Evolutionary conservation across 106 monocot species (phyloP).

Genomic region (Dioscorea dumetorum): DNA sequence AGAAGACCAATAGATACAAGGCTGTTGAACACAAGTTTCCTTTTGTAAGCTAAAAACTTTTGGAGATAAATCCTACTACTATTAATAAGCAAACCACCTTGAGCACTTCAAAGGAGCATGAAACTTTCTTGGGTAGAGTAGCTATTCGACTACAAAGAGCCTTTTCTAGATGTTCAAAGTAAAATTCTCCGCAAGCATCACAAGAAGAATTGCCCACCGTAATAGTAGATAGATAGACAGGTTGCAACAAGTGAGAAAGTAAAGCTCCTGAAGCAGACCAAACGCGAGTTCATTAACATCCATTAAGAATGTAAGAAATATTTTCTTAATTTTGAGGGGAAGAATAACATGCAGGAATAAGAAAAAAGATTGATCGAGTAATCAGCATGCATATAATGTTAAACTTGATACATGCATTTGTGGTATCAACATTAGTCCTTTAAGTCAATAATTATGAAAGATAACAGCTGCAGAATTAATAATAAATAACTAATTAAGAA

Average conservation of each 20-base stretch:
- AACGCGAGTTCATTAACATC: too few species aligned
- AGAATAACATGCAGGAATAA: too few species aligned
- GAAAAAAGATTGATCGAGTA: too few species aligned
- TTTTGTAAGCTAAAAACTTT: not conserved
- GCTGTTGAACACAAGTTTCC: slow-evolving; percentile 19
- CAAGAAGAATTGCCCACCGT: slow-evolving; percentile 41
- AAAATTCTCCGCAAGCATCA: slow-evolving; percentile 20
- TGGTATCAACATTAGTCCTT: too few species aligned
- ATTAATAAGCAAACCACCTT: slow-evolving; percentile 30
- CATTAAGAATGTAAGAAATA: too few species aligned
- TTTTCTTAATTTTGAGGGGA: too few species aligned
- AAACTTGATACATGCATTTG: too few species aligned
- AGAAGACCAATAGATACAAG: slow-evolving; percentile 38
- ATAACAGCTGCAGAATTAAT: too few species aligned
- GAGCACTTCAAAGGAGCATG: slow-evolving; percentile 34
- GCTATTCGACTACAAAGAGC: slow-evolving; percentile 35
- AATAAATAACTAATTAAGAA: too few species aligned
- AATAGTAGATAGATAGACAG: slow-evolving; percentile 71
- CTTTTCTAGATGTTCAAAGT: slow-evolving; percentile 29
- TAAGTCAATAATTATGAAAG: too few species aligned
- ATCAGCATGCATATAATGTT: too few species aligned
- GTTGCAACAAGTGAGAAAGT: slow-evolving; percentile 64
- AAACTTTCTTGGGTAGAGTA: slow-evolving; percentile 20
- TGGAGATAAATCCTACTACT: not conserved
- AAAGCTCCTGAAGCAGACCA: slow-evolving; percentile 54